These are phyloP conservation scores for Boeremia lycopersici DNA, from an alignment of 2,329 filamentous ascomycete genomes.

Conservation along the genomic window DNA sequence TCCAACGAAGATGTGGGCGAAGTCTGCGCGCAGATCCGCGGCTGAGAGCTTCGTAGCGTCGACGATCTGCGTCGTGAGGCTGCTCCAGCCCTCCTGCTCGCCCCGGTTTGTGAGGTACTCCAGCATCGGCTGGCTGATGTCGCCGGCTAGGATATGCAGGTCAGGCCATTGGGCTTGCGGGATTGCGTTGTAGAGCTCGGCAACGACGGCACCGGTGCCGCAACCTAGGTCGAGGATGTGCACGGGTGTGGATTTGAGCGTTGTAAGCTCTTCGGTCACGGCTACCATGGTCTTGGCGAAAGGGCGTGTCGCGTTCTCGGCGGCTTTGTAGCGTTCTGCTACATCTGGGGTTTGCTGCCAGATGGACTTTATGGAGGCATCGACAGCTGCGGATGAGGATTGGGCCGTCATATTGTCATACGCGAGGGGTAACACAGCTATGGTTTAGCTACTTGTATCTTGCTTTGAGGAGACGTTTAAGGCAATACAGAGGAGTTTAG, in stretches of 20 bases:
- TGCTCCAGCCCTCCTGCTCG: slow-evolving; percentile 26
- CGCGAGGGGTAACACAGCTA: neutral
- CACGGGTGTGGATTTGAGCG: neutral
- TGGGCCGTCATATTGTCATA: neutral
- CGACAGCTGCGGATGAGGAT: neutral
- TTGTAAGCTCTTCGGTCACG: slow-evolving; percentile 4
- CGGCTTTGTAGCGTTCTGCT: slow-evolving; percentile 25
- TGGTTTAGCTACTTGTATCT: neutral
- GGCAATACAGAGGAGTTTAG: neutral
- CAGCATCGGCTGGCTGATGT: slow-evolving; percentile 31
- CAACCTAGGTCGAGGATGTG: slow-evolving; percentile 33
- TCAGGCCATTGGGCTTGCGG: slow-evolving; percentile 20
- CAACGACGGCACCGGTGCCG: slow-evolving; percentile 32
- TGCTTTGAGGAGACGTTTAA: neutral
- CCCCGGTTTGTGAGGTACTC: slow-evolving; percentile 21
- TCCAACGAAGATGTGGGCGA: slow-evolving; percentile 32
- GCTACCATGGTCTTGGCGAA: slow-evolving; percentile 23
- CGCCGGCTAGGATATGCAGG: slow-evolving; percentile 28
- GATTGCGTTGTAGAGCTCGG: slow-evolving; percentile 25
- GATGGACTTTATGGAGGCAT: neutral
- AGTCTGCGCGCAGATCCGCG: neutral
- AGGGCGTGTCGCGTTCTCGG: slow-evolving; percentile 28
- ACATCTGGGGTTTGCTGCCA: slow-evolving; percentile 6
- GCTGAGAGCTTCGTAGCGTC: slow-evolving; percentile 17
- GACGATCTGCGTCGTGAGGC: slow-evolving; percentile 20